These are phyloP conservation scores for Pleurotus tuber-regium DNA, from an alignment of 768 basidiomycete genomes.

Conservation along the genomic window DNA sequence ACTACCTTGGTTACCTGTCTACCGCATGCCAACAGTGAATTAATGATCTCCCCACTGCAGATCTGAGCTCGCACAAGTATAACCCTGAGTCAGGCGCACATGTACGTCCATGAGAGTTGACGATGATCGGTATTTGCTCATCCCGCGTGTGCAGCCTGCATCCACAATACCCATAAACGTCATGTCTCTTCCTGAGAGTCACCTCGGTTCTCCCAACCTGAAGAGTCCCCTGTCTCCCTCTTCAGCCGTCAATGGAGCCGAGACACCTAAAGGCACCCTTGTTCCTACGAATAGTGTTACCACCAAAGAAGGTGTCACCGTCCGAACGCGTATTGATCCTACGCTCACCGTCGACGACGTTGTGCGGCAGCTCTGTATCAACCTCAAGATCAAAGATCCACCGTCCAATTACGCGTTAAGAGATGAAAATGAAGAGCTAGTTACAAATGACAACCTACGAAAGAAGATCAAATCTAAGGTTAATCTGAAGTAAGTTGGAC, in stretches of 20 bases:
- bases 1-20: neutral
- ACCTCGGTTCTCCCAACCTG: conserved; percentile 21
- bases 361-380: conserved; percentile 77
- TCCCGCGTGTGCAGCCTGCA: neutral
- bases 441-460: conserved; percentile 84
- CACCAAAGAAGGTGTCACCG: conserved; percentile 69
- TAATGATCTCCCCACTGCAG: neutral
- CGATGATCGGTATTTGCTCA: neutral
- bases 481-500: conserved; percentile 63
- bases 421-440: conserved; percentile 79
- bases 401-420: conserved; percentile 73
- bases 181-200: conserved; percentile 27
- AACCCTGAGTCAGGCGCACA: conserved; percentile 5
- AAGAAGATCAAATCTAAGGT: conserved; percentile 78
- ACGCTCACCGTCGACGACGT: conserved; percentile 84
- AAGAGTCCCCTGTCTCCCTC: conserved; percentile 29
- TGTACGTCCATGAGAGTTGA: neutral
- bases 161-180: neutral
- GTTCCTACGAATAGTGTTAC: conserved; percentile 86
- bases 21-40: neutral
- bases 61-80: neutral
- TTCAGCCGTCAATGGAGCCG: conserved; percentile 34
- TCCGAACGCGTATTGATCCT: conserved; percentile 83
- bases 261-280: conserved; percentile 33
- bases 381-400: conserved; percentile 74